Conservation (phyloP, 305 asterid genomes). For the Striga hermonthica region DNA sequence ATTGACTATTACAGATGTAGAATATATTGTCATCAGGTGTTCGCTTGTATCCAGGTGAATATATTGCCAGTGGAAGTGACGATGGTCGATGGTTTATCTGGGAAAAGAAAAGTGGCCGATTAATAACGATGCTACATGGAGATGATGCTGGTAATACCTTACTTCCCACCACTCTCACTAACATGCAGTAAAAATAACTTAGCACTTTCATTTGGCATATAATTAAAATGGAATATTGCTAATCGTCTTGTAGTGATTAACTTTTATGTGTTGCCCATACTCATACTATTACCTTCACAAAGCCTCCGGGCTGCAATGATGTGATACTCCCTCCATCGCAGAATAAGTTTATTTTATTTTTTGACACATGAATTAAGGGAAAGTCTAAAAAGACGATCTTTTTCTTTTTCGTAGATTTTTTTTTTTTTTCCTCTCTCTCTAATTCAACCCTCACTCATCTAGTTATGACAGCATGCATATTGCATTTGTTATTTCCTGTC, state of each 20-base stretch:
- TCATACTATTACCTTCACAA: not conserved
- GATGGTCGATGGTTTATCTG: slow-evolving; percentile 99
- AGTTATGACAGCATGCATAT: too few relatives aligned
- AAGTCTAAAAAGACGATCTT: too few relatives aligned
- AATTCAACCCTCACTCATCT: too few relatives aligned
- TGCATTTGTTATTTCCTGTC: too few relatives aligned
- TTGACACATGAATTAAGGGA: too few relatives aligned
- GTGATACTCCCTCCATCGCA: not conserved
- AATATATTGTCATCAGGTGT: slow-evolving; percentile 13
- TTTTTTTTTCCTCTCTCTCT: too few relatives aligned
- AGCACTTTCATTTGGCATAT: slow-evolving; percentile 4
- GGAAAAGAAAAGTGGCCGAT: slow-evolving; percentile 89
- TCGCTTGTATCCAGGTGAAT: slow-evolving; percentile 62
- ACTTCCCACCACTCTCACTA: not conserved
- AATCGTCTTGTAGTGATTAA: not conserved
- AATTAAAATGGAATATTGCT: slow-evolving; percentile 11
- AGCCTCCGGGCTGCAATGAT: not conserved
- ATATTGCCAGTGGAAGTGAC: slow-evolving; percentile 94
- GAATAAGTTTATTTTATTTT: too few relatives aligned
- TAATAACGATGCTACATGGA: slow-evolving; percentile 85
- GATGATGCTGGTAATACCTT: slow-evolving; percentile 73
- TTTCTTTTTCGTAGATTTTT: too few relatives aligned
- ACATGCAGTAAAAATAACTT: not conserved
- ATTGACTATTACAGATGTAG: slow-evolving; percentile 14
- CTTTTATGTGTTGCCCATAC: slow-evolving; percentile 1